These are phyloP conservation scores for Sporobolomyces roseus DNA, from an alignment of 768 basidiomycete genomes.

Conservation along the genomic window DNA sequence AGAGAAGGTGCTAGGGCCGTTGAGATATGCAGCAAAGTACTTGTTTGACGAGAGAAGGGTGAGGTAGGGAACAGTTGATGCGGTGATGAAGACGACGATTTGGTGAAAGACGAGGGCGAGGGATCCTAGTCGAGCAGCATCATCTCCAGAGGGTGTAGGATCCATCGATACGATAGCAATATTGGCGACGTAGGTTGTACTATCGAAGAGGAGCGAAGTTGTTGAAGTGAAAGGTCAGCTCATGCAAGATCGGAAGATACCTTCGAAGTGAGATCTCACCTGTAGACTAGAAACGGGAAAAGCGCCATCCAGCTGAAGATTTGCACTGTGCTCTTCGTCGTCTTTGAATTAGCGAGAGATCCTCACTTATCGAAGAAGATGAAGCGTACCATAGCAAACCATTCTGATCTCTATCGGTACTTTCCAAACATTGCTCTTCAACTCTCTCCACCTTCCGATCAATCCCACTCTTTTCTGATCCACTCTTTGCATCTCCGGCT, in stretches of 20 bases:
- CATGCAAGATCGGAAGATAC: too few species aligned
- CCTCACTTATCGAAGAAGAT: too few species aligned
- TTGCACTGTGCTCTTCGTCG: conserved; percentile 35
- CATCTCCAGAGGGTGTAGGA: conserved; percentile 50
- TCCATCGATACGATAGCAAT: background rate
- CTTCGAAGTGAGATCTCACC: background rate
- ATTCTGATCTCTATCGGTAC: conserved; percentile 32
- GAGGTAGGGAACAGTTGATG: conserved; percentile 67
- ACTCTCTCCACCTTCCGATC: conserved; percentile 50
- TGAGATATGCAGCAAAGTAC: conserved; percentile 8
- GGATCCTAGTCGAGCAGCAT: conserved; percentile 76
- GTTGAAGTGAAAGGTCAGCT: too few species aligned
- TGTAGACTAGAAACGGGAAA: conserved; percentile 36
- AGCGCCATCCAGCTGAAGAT: conserved; percentile 42
- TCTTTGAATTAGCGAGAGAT: background rate
- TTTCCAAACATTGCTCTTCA: conserved; percentile 23
- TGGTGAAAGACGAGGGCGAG: conserved; percentile 76
- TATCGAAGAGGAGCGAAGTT: too few species aligned
- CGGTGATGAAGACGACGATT: conserved; percentile 64
- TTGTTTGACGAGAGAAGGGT: conserved; percentile 11
- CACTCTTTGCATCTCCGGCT: conserved; percentile 12
- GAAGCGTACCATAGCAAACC: conserved; percentile 38
- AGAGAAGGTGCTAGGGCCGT: background rate
- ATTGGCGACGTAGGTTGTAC: conserved; percentile 42
- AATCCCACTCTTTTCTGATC: conserved; percentile 4